These are phyloP conservation scores for Liriodendron chinense DNA, from an alignment of 164 flowering plant species.

Conservation along the genomic window DNA sequence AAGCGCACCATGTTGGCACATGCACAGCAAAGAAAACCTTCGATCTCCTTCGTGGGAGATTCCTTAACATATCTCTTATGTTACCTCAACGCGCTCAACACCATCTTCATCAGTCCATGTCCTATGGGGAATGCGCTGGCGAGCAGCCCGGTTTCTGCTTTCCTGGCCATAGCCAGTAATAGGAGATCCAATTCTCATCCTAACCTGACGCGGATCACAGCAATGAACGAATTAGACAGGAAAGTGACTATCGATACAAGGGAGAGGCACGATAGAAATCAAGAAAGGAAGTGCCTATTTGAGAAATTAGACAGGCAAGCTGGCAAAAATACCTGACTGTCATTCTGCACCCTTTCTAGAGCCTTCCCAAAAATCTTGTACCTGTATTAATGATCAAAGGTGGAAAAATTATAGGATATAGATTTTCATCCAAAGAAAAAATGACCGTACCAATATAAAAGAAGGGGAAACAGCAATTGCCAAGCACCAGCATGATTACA, in stretches of 20 bases:
- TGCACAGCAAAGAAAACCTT: neutral
- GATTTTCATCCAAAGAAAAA: neutral
- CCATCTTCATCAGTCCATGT: conserved; percentile 88
- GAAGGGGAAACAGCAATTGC: neutral
- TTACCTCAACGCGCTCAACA: conserved; percentile 79
- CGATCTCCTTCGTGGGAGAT: neutral
- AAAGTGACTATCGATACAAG: neutral
- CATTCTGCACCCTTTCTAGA: conserved; percentile 76
- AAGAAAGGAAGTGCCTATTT: neutral
- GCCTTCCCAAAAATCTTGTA: conserved; percentile 83
- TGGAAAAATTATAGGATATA: no score
- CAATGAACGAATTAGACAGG: neutral
- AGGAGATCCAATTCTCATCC: conserved; percentile 84
- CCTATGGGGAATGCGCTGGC: conserved; percentile 78
- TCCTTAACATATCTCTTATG: neutral
- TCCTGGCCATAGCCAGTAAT: conserved; percentile 95
- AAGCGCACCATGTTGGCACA: neutral
- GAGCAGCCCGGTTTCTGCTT: conserved; percentile 90
- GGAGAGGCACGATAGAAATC: neutral
- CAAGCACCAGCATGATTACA: neutral
- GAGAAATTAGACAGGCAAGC: conserved; percentile 25
- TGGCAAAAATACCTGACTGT: conserved; percentile 54
- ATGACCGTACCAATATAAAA: neutral
- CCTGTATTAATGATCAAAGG: conserved; percentile 32
- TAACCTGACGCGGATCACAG: conserved; percentile 49